Percentiles rank a stretch among this genome's conserved stretches.
phyloP scores from a whole-genome alignment of 2,329 filamentous ascomycete genomes.

The Clarireedia hainanense region DNA sequence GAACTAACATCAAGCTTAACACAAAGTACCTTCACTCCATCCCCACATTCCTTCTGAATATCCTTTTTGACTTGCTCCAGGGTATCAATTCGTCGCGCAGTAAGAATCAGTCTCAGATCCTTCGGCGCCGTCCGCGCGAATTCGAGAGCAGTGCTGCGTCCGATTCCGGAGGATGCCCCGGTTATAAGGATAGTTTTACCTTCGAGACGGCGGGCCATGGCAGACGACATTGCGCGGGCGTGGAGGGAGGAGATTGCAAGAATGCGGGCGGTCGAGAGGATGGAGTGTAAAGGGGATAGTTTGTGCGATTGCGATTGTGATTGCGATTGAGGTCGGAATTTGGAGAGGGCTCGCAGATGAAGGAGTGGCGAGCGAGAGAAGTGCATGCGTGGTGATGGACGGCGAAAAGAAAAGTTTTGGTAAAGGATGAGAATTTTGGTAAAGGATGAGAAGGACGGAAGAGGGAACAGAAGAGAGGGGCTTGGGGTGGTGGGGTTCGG shows the following conservation, averaged over 20 bases:
- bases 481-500: neutral
- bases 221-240: conserved; percentile 50
- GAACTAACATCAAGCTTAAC: conserved; percentile 84
- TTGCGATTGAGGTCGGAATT: neutral
- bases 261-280: neutral
- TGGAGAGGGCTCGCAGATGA: neutral
- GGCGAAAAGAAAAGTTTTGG: neutral
- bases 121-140: conserved; percentile 81
- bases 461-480: neutral
- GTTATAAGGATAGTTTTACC: conserved; percentile 92
- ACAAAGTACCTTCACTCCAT: conserved; percentile 73
- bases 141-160: conserved; percentile 73
- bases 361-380: neutral
- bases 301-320: neutral
- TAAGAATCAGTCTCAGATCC: conserved; percentile 75
- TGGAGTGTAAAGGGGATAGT: neutral
- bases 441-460: neutral
- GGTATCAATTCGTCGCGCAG: conserved; percentile 75
- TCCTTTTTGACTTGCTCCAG: conserved; percentile 69
- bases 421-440: neutral
- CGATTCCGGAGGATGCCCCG: conserved; percentile 89
- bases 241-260: neutral
- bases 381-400: neutral
- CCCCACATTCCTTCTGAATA: conserved; percentile 68
- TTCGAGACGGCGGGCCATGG: conserved; percentile 73